phyloP scores from a whole-genome alignment of 1,139 yeast species.

The Debaryomycetaceae sp. region DNA sequence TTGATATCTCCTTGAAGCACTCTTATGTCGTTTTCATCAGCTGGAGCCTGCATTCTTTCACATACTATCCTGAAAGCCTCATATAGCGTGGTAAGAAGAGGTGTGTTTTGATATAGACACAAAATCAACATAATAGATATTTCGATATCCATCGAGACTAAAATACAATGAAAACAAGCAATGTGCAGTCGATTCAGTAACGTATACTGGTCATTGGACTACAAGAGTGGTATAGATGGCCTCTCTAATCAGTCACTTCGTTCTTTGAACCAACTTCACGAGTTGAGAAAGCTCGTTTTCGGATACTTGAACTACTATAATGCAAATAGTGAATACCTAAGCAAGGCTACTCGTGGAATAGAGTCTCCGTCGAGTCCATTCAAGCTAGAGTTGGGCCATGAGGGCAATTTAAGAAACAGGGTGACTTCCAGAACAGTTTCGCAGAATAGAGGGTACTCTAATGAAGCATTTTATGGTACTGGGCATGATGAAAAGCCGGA shows the following conservation, averaged over 20 bases:
- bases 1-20: constrained; percentile 13
- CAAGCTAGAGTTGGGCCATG: constrained; percentile 6
- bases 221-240: constrained; percentile 31
- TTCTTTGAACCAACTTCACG: constrained; percentile 41
- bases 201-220: constrained; percentile 45
- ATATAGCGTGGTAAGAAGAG: neutral
- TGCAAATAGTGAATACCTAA: constrained; percentile 34
- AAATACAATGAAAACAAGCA: neutral
- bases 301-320: constrained; percentile 36
- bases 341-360: constrained; percentile 23
- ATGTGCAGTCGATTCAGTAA: constrained; percentile 22
- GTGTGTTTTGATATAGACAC: neutral
- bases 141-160: neutral
- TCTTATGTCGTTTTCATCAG: constrained; percentile 5
- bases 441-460: neutral
- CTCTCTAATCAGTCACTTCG: constrained; percentile 28
- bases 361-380: constrained; percentile 22
- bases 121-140: neutral
- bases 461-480: neutral
- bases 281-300: constrained; percentile 37
- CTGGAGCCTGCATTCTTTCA: neutral
- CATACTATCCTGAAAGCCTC: neutral
- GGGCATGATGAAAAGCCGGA: neutral
- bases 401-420: neutral
- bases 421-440: neutral